phyloP scores from a whole-genome alignment of 306 rosid species.

The Astragalus membranaceus region DNA sequence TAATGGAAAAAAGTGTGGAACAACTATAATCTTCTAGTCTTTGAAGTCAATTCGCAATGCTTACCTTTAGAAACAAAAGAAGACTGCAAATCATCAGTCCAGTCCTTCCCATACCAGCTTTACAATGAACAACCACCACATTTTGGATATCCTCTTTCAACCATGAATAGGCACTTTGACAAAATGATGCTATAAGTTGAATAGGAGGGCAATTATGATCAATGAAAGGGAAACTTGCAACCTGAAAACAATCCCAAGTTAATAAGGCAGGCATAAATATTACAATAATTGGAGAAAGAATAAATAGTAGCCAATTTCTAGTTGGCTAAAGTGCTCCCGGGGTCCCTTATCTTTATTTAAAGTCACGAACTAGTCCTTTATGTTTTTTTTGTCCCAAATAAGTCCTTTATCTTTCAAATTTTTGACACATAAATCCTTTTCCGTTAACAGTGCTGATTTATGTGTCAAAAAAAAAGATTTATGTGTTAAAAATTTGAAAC shows the following conservation, averaged over 20 bases:
- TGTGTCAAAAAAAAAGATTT: too few species aligned
- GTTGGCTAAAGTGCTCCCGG: too few species aligned
- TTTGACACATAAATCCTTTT: too few species aligned
- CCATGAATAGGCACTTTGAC: constrained; percentile 92
- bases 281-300: constrained; percentile 8
- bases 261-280: constrained; percentile 20
- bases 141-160: constrained; percentile 91
- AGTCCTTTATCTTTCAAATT: too few species aligned
- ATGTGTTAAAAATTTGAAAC: too few species aligned
- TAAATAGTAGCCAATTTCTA: not conserved
- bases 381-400: too few species aligned
- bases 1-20: not conserved
- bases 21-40: constrained; percentile 1
- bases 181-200: constrained; percentile 72
- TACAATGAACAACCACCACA: constrained; percentile 93
- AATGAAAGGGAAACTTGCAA: constrained; percentile 86
- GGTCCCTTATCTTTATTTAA: too few species aligned
- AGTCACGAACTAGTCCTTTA: too few species aligned
- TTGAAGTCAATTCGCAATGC: constrained; percentile 16
- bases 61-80: constrained; percentile 82
- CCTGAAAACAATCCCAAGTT: constrained; percentile 50
- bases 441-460: too few species aligned
- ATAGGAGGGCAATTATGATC: constrained; percentile 96
- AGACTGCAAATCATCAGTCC: constrained; percentile 95
- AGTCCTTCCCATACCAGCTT: constrained; percentile 98